Base-by-base conservation (phyloP, 768 basidiomycete species). In the Kwoniella dendrophila region DNA sequence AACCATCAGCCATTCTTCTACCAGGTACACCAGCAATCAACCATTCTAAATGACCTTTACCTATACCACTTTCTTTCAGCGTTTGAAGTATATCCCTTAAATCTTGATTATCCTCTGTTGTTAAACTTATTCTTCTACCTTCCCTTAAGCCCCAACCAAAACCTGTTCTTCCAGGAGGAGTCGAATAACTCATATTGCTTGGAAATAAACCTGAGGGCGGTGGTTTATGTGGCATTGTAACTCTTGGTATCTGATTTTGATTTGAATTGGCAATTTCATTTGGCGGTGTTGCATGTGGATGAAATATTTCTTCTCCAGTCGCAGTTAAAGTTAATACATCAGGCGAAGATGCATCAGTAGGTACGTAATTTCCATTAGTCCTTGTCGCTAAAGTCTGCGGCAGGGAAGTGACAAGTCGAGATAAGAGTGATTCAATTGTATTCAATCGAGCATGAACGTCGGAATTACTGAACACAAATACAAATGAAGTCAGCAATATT, bases 1-100 rank as follows among this genome's bases (percentile, higher is more conserved):
- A 67, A 20, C 70, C 72, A 63, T 78, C 77, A 18, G 75, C 71
- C 69, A 79, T 69, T 16, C 68, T 65, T 16, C 78, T 61, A 0
- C 77, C 75, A 1, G 78, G 79, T 1, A 80, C 74, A 47, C 78
- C 75, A 56, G 73, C 75, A 49, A 80, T 72, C 48, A 80, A 45
- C 63, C 73, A 72, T 45, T 78, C 71, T 34, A 80, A 54, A 64
- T 77, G 75, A 34, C 71, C 68, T 43, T 78, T 74, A 1, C 69
- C 66, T 18, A 80, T 76, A 18, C 79, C 79, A 48, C 73, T 75
- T 56, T 80, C 79, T 59, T 77, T 77, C 16, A 80, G 63, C 18
- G 73, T 77, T 38, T 69, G 64, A 40, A 80, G 56, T 7, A 78
- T 67, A 34, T 73, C 73, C 43, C 67, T 71, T 53, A 79, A 45